phyloP scores from a whole-genome alignment of 177 flowering plant species.

The Vitis hybrid region DNA sequence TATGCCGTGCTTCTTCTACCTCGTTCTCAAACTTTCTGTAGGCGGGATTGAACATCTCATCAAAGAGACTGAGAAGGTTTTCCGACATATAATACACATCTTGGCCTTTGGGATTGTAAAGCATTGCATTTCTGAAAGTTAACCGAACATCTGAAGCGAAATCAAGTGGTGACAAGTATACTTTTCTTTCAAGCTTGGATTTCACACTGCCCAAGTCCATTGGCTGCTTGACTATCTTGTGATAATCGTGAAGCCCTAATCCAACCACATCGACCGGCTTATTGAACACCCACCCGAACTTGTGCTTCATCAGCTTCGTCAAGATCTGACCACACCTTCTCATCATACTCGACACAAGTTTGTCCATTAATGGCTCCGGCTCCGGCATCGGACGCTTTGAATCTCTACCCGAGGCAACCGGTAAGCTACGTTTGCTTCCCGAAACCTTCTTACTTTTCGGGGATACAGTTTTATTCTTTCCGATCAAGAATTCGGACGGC shows the following conservation, averaged over 20 bases:
- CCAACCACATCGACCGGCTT: slow-evolving; percentile 36
- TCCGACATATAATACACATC: slow-evolving; percentile 34
- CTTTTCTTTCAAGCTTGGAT: slow-evolving; percentile 24
- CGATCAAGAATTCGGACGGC: slow-evolving; percentile 26
- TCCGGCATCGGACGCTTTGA: slow-evolving; percentile 13
- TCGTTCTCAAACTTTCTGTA: slow-evolving; percentile 17
- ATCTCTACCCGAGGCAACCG: slow-evolving; percentile 10
- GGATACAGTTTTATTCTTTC: slow-evolving; percentile 24
- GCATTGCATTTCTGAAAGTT: slow-evolving; percentile 42
- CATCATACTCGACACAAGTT: slow-evolving; percentile 17
- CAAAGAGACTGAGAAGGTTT: slow-evolving; percentile 24
- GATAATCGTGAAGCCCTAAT: slow-evolving; percentile 46
- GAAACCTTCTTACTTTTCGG: slow-evolving; percentile 20
- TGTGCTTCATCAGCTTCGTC: slow-evolving; percentile 42
- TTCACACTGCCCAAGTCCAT: slow-evolving; percentile 56
- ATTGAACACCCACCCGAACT: slow-evolving; percentile 35
- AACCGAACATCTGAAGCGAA: slow-evolving; percentile 44
- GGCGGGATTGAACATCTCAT: slow-evolving; percentile 28
- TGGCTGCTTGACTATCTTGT: slow-evolving; percentile 35
- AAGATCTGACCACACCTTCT: slow-evolving; percentile 32
- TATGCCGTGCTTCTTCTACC: background rate
- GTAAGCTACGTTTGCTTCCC: slow-evolving; percentile 31
- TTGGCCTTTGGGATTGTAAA: slow-evolving; percentile 41
- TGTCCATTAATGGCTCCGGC: slow-evolving; percentile 2
- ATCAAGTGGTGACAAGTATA: slow-evolving; percentile 26